Evolutionary conservation across 2,329 filamentous ascomycete species (phyloP), one percentile per base, ranked within the genome.

Genomic region (Cordyceps cicadae): DNA sequence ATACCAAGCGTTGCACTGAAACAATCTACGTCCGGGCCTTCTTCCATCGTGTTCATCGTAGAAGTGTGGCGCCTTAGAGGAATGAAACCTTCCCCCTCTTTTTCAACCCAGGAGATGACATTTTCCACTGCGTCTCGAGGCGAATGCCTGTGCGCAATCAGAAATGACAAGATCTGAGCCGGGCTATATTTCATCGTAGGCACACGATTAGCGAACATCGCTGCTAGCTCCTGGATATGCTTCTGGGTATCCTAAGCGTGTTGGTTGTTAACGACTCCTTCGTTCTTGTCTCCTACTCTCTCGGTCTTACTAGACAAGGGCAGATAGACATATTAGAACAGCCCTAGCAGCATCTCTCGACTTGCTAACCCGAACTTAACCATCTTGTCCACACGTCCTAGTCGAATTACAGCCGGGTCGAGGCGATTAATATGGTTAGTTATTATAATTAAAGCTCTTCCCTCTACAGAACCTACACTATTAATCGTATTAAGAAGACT

Each of bases 401-500:
- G 87, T 0, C 87, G 78, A 11, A 88, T 77, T 0, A 90, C 75
- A 0, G 86, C 87, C 1, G 77, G 73, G 66, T 90, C 86, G 0
- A 90, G 79, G 56, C 82, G 79, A 54, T 89, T 84, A 0, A 81
- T 80, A 54, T 81, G 79, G 66, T 90, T 90, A 32, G 86, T 62
- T 29, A 6, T 29, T 6, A 29, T 29, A 6, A 29, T 29, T 6
- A 29, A 29, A 29, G 26, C 26, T 29, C 26, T 29, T 29, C 26
- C 26, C 26, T 29, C 26, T 6, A 29, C 26, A 6, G 26, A 29
- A 29, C 26, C 26, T 29, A 6, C 26, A 6, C 26, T 6, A 29
- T 29, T 6, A 29, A 29, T 29, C 26, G 26, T 6, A 6, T 29
- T 29, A 6, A 29, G 26, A 29, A 29, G 26, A 29, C 26, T 6